A percentile compares a stretch with the other conserved stretches of the same genome.
Conservation (phyloP, 129 eudicot genomes). For the Cynara cardunculus region DNA sequence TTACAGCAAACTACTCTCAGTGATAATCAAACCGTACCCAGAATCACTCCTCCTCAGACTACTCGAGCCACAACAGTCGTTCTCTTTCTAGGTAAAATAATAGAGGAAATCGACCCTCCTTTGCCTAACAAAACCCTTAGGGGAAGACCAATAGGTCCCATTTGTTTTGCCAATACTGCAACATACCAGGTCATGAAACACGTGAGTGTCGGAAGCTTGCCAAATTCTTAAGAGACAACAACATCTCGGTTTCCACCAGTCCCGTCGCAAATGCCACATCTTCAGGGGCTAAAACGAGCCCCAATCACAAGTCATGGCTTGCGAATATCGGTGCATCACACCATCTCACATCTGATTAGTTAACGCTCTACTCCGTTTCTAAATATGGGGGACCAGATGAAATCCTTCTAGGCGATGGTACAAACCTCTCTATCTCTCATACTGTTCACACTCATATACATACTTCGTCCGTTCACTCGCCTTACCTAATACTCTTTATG, state of each 20-base stretch:
- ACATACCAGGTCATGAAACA: too few species aligned
- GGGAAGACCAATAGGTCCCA: too few species aligned
- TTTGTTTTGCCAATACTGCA: too few species aligned
- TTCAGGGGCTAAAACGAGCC: background rate
- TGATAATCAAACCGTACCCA: too few species aligned
- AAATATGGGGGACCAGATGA: background rate
- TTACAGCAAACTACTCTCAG: too few species aligned
- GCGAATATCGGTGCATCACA: constrained; percentile 1
- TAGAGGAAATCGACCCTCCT: background rate
- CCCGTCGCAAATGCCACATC: background rate
- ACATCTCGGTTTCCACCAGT: background rate
- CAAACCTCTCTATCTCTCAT: background rate
- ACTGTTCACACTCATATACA: background rate
- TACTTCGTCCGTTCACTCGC: background rate
- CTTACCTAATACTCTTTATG: background rate
- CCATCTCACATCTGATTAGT: background rate
- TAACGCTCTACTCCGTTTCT: background rate
- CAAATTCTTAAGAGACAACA: too few species aligned
- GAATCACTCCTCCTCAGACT: background rate
- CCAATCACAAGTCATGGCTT: background rate
- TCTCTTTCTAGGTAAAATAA: background rate
- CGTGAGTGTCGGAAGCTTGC: too few species aligned
- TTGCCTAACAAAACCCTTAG: too few species aligned
- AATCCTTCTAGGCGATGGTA: constrained; percentile 5
- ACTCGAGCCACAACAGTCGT: background rate